phyloP scores from a whole-genome alignment of 2,329 filamentous ascomycete species.

The Fusarium cyanostomum region DNA sequence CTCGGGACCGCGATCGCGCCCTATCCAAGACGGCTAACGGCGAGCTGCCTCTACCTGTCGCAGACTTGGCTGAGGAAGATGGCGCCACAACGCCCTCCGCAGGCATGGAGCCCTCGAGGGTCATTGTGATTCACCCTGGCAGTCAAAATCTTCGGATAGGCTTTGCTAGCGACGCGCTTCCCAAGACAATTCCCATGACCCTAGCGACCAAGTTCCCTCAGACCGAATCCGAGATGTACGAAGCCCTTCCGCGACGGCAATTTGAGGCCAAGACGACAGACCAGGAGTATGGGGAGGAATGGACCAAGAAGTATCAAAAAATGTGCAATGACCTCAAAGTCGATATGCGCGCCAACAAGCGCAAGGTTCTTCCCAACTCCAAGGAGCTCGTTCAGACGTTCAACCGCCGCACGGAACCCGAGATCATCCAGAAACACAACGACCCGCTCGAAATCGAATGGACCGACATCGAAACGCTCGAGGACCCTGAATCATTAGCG shows the following conservation, averaged over 20 bases:
- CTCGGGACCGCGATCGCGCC: slow-evolving; percentile 87
- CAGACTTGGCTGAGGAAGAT: slow-evolving; percentile 68
- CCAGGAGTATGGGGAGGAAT: slow-evolving; percentile 88
- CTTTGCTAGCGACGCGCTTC: slow-evolving; percentile 92
- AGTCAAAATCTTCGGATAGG: slow-evolving; percentile 96
- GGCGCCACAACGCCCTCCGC: slow-evolving; percentile 64
- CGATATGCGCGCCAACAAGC: slow-evolving; percentile 92
- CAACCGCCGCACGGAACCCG: slow-evolving; percentile 84
- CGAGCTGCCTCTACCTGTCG: slow-evolving; percentile 69
- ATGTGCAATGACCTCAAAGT: slow-evolving; percentile 88
- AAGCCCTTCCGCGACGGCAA: slow-evolving; percentile 78
- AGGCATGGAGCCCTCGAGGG: slow-evolving; percentile 81
- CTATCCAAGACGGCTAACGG: slow-evolving; percentile 78
- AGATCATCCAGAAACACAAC: slow-evolving; percentile 92
- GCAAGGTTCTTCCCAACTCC: slow-evolving; percentile 94
- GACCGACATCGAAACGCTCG: slow-evolving; percentile 79
- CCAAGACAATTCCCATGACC: slow-evolving; percentile 93
- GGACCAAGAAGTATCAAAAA: slow-evolving; percentile 76
- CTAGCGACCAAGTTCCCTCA: slow-evolving; percentile 81
- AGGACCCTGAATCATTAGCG: slow-evolving; percentile 69
- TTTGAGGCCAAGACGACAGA: slow-evolving; percentile 71
- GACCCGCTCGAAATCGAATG: slow-evolving; percentile 94
- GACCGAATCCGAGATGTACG: slow-evolving; percentile 85
- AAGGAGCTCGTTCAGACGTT: slow-evolving; percentile 96
- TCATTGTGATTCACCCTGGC: slow-evolving; percentile 93